These are phyloP conservation scores for Boletus coccyginus DNA, from an alignment of 768 basidiomycete species.

Conservation along the genomic window DNA sequence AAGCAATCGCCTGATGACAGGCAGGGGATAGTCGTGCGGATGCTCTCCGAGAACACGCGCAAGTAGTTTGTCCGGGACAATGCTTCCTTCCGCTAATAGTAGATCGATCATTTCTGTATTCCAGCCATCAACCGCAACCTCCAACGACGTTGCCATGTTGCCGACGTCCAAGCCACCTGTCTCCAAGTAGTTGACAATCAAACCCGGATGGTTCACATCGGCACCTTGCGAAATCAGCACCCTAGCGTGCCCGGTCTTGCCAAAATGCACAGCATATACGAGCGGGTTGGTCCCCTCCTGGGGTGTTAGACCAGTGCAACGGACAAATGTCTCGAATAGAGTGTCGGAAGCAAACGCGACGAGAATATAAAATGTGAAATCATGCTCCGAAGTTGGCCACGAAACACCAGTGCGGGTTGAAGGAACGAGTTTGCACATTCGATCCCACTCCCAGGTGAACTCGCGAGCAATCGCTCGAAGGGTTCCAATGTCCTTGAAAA, in stretches of 20 bases:
- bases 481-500: background rate
- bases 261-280: background rate
- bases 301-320: background rate
- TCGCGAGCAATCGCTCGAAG: background rate
- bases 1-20: background rate
- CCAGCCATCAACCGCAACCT: background rate
- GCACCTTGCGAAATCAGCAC: background rate
- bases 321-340: background rate
- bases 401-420: background rate
- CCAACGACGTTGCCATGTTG: background rate
- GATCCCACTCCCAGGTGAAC: conserved; percentile 1
- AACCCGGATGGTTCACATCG: background rate
- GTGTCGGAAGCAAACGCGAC: background rate
- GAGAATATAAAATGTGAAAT: background rate
- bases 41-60: background rate
- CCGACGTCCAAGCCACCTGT: no score
- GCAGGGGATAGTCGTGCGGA: background rate
- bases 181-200: background rate
- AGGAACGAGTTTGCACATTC: background rate
- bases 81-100: background rate
- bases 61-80: background rate
- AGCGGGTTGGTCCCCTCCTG: conserved; percentile 1
- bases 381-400: conserved; percentile 2
- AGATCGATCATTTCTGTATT: background rate
- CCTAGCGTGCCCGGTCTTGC: background rate